Percentiles rank a stretch among this genome's conserved stretches.
phyloP scores from a whole-genome alignment of 345 rosid species.

The Crucihimalaya himalaica region DNA sequence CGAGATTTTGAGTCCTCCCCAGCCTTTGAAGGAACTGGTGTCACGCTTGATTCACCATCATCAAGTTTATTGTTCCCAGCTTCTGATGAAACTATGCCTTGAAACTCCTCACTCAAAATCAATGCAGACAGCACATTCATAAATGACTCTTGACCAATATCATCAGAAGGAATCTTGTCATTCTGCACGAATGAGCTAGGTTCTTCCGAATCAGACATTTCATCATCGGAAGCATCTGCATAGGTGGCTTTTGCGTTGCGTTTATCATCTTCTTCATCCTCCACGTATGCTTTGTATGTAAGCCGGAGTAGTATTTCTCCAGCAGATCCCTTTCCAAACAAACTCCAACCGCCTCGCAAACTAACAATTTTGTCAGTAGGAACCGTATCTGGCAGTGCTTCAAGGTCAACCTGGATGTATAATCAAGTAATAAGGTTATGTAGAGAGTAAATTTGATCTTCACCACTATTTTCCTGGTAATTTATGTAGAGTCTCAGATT shows the following conservation, averaged over 20 bases:
- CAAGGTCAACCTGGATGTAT: constrained; percentile 69
- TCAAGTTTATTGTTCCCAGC: constrained; percentile 55
- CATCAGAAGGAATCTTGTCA: constrained; percentile 43
- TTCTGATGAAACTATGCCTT: constrained; percentile 93
- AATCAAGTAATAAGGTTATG: constrained; percentile 34
- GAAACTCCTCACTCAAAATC: constrained; percentile 94
- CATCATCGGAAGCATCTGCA: constrained; percentile 72
- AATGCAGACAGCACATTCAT: constrained; percentile 94
- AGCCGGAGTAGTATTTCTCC: constrained; percentile 91
- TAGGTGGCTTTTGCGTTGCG: constrained; percentile 46
- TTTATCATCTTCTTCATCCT: constrained; percentile 94
- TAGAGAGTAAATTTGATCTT: neutral
- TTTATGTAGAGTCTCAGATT: neutral
- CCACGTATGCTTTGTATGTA: constrained; percentile 94
- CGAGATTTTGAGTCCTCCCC: constrained; percentile 41
- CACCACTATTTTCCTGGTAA: neutral
- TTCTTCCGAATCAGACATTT: constrained; percentile 69
- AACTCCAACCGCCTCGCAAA: constrained; percentile 80
- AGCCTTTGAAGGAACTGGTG: constrained; percentile 44
- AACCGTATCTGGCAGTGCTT: constrained; percentile 86
- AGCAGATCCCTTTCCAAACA: constrained; percentile 66
- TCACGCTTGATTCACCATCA: constrained; percentile 46
- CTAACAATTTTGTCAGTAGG: constrained; percentile 81
- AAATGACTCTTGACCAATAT: constrained; percentile 74
- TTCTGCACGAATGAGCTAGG: constrained; percentile 43